Conservation (phyloP, 768 basidiomycete genomes). For the Strobilomyces echinocephalus region DNA sequence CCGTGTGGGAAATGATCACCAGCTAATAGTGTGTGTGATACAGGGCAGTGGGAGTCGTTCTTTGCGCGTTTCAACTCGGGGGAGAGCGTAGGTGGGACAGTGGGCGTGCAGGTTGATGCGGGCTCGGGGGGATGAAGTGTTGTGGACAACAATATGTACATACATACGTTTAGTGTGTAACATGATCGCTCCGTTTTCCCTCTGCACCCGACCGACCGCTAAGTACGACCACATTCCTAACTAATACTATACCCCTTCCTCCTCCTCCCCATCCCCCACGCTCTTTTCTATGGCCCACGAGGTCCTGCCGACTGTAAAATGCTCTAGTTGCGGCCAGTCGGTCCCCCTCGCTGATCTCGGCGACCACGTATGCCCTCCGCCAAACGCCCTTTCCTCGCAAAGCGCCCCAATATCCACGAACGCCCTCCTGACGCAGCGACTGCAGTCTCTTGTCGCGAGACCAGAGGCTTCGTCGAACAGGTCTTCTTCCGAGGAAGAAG, state of each 20-base stretch:
- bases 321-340: slow-evolving; percentile 66
- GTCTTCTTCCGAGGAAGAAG: background rate
- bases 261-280: background rate
- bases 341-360: slow-evolving; percentile 72
- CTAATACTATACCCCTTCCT: slow-evolving; percentile 24
- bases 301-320: slow-evolving; percentile 77
- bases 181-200: background rate
- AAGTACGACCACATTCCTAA: slow-evolving; percentile 10
- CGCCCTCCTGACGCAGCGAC: slow-evolving; percentile 46
- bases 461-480: slow-evolving; percentile 10
- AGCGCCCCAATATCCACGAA: slow-evolving; percentile 32
- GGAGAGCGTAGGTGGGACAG: background rate
- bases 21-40: background rate
- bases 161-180: slow-evolving; percentile 1
- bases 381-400: slow-evolving; percentile 16
- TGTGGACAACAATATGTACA: slow-evolving; percentile 13
- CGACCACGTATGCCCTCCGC: slow-evolving; percentile 69
- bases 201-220: background rate
- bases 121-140: background rate
- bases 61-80: slow-evolving; percentile 53
- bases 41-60: slow-evolving; percentile 82
- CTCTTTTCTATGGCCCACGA: slow-evolving; percentile 38
- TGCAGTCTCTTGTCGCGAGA: slow-evolving; percentile 42
- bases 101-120: background rate
- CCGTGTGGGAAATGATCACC: background rate